Conservation (phyloP, 176 grass and related monocot genomes). For the Aegilops sharonensis region DNA sequence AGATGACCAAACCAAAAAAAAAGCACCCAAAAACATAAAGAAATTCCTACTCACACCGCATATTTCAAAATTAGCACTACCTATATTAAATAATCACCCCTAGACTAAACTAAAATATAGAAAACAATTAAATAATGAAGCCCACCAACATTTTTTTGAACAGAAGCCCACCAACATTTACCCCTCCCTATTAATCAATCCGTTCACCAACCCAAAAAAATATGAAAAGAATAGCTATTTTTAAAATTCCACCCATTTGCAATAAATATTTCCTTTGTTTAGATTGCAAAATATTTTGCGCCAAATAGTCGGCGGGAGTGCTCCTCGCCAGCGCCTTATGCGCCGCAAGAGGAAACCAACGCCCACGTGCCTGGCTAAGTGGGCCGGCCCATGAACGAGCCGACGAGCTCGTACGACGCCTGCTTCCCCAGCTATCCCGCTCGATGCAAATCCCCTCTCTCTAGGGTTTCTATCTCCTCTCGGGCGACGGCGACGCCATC, state of each 20-base stretch:
- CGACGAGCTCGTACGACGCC: too few relatives aligned
- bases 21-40: constrained; percentile 32
- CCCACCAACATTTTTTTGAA: neutral
- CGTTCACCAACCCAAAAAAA: constrained; percentile 44
- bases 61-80: constrained; percentile 61
- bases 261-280: constrained; percentile 23
- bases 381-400: too few relatives aligned
- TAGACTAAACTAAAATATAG: constrained; percentile 16
- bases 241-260: constrained; percentile 36
- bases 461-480: too few relatives aligned
- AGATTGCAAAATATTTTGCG: neutral
- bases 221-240: neutral
- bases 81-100: constrained; percentile 38
- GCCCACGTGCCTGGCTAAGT: too few relatives aligned
- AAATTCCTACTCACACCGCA: constrained; percentile 59
- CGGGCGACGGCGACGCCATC: too few relatives aligned
- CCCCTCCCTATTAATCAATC: neutral
- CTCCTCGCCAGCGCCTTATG: too few relatives aligned
- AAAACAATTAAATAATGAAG: constrained; percentile 39
- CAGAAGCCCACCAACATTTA: neutral
- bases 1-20: constrained; percentile 13
- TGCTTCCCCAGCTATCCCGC: too few relatives aligned
- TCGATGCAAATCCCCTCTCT: too few relatives aligned
- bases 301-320: too few relatives aligned
- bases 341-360: too few relatives aligned